Percentiles rank a stretch among this genome's conserved stretches.
Evolutionary conservation across 345 rosid genomes (phyloP).

Genomic region (Syzygium jambos): DNA sequence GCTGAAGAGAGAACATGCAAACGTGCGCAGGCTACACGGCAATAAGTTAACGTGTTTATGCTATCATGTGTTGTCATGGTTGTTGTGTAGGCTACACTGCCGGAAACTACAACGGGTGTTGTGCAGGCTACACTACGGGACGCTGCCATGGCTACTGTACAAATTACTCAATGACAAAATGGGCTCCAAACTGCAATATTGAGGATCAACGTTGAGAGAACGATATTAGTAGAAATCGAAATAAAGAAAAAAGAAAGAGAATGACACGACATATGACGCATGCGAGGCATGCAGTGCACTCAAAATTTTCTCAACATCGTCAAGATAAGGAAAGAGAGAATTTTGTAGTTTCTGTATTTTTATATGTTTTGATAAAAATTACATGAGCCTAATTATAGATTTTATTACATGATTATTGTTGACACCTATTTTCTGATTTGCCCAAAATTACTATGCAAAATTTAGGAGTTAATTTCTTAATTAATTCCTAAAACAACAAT

Average conservation of each 20-base stretch:
- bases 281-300: background rate
- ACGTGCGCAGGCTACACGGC: background rate
- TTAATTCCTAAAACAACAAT: too few species aligned
- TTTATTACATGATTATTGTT: background rate
- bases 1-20: background rate
- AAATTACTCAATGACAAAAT: background rate
- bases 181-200: background rate
- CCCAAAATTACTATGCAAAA: too few species aligned
- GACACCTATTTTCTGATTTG: too few species aligned
- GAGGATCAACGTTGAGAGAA: background rate
- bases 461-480: too few species aligned
- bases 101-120: background rate
- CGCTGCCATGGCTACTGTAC: background rate
- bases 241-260: background rate
- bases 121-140: background rate
- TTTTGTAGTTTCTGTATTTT: background rate
- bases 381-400: background rate
- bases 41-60: background rate
- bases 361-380: background rate
- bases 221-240: background rate
- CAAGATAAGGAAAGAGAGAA: background rate
- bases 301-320: background rate
- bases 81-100: background rate
- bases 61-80: background rate
- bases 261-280: background rate